Conservation (phyloP, 352 stramenopile genomes). For the Phytophthora syringae region DNA sequence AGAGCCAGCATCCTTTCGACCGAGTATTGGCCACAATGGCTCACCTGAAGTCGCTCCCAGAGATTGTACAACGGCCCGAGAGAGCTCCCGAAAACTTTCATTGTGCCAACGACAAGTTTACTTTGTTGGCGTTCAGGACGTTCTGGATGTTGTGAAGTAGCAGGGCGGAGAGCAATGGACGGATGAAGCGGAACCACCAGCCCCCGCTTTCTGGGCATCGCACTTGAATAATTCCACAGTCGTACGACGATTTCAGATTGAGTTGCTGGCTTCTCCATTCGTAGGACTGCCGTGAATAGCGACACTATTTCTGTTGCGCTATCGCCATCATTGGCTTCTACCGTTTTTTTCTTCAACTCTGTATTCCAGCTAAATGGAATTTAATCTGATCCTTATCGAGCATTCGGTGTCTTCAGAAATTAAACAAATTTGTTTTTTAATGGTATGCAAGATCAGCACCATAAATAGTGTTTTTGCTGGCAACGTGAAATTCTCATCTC, state of each 20-base stretch:
- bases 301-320: no score
- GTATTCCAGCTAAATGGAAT: no score
- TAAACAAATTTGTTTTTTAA: no score
- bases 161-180: not conserved
- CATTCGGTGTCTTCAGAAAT: no score
- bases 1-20: conserved; percentile 41
- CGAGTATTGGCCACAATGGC: conserved; percentile 45
- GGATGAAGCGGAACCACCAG: conserved; percentile 18
- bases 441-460: no score
- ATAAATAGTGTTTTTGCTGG: no score
- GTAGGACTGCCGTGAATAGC: no score
- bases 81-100: conserved; percentile 27
- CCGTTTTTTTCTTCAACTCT: no score
- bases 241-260: not conserved
- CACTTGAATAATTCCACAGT: not conserved
- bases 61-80: conserved; percentile 26
- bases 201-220: conserved; percentile 25
- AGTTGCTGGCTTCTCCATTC: not conserved
- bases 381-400: no score
- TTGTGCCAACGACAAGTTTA: conserved; percentile 19
- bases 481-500: no score
- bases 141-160: conserved; percentile 1
- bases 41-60: conserved; percentile 43
- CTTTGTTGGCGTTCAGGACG: conserved; percentile 24
- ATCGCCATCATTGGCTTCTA: no score